Evolutionary conservation across 192 early-diverging fungal species (phyloP).

Genomic region (Linderina pennispora): DNA sequence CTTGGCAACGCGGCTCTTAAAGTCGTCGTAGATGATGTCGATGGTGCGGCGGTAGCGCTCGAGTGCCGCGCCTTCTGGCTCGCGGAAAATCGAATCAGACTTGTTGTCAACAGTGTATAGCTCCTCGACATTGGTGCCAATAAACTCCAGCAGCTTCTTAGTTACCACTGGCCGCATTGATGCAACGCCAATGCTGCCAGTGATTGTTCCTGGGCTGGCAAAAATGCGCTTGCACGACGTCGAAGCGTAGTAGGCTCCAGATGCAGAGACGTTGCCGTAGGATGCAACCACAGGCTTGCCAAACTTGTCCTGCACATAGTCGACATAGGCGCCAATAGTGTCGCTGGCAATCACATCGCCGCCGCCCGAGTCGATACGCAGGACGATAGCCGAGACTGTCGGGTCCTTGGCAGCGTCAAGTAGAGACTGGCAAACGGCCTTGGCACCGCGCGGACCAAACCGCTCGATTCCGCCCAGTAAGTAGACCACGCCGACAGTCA

Average conservation of each 20-base stretch:
- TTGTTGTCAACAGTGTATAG: conserved; percentile 45
- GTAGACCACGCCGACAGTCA: conserved; percentile 62
- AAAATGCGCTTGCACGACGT: conserved; percentile 53
- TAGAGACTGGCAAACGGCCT: conserved; percentile 45
- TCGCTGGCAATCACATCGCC: conserved; percentile 63
- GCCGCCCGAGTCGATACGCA: conserved; percentile 68
- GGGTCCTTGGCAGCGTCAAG: conserved; percentile 51
- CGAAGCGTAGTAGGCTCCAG: conserved; percentile 56
- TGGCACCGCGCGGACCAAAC: conserved; percentile 37
- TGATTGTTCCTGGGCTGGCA: conserved; percentile 58
- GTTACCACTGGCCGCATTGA: conserved; percentile 51
- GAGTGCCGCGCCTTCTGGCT: conserved; percentile 43
- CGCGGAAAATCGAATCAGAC: conserved; percentile 40
- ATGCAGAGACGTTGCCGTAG: conserved; percentile 54
- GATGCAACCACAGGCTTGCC: conserved; percentile 64
- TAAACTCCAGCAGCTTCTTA: conserved; percentile 48
- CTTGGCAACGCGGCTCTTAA: conserved; percentile 50
- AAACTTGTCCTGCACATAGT: conserved; percentile 45
- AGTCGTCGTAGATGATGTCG: conserved; percentile 50
- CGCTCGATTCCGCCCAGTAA: conserved; percentile 52
- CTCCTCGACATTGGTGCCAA: conserved; percentile 59
- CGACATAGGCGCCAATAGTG: conserved; percentile 57
- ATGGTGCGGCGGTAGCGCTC: conserved; percentile 45
- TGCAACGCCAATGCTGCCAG: conserved; percentile 71
- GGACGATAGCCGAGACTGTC: conserved; percentile 52